phyloP scores from a whole-genome alignment of 371 early-diverging fungal genomes.

The Rhizopus microsporus region DNA sequence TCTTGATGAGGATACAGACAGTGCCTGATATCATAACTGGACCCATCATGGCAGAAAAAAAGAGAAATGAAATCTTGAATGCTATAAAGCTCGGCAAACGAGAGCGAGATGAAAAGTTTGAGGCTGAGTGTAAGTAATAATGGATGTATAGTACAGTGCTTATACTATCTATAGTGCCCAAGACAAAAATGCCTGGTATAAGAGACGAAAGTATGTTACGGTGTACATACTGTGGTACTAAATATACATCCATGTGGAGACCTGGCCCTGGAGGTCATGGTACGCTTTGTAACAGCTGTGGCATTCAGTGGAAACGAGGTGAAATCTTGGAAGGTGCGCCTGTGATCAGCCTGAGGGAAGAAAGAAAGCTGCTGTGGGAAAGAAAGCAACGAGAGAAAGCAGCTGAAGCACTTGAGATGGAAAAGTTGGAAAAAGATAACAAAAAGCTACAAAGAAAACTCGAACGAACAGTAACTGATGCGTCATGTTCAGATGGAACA shows the following conservation, averaged over 20 bases:
- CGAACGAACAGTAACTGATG: conserved; percentile 4
- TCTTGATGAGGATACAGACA: conserved; percentile 4
- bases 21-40: conserved; percentile 41
- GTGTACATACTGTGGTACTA: conserved; percentile 48
- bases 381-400: conserved; percentile 21
- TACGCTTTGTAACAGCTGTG: conserved; percentile 52
- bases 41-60: conserved; percentile 48
- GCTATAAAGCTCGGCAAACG: conserved; percentile 44
- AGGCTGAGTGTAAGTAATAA: conserved; percentile 31
- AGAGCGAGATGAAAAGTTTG: conserved; percentile 30
- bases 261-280: conserved; percentile 44
- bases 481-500: conserved; percentile 1
- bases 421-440: conserved; percentile 24
- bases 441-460: conserved; percentile 12
- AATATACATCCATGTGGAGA: conserved; percentile 48
- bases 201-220: conserved; percentile 41
- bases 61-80: conserved; percentile 42
- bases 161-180: conserved; percentile 7
- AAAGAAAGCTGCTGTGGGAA: conserved; percentile 24
- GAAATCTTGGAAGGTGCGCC: conserved; percentile 50
- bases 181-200: conserved; percentile 18
- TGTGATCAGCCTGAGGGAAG: conserved; percentile 35
- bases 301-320: conserved; percentile 56
- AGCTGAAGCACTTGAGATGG: conserved; percentile 18
- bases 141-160: background rate